Evolutionary conservation across 768 basidiomycete species (phyloP).

Genomic region (Tylopilus sp.): DNA sequence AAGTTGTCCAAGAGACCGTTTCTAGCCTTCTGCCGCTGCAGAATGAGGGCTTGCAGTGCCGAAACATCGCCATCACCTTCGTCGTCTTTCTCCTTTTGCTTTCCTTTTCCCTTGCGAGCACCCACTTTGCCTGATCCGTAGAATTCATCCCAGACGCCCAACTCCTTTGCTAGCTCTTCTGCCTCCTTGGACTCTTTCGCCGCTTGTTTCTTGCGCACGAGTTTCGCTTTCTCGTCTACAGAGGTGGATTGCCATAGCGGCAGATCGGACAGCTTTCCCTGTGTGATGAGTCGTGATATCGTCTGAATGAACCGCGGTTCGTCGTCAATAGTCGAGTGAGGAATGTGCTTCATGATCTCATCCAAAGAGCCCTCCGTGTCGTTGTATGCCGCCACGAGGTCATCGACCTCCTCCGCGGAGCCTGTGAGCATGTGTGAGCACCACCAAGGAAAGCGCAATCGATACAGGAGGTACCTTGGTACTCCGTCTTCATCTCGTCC

Average conservation of each 20-base stretch:
- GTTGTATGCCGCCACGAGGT: slow-evolving; percentile 72
- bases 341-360: slow-evolving; percentile 80
- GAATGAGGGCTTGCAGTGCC: slow-evolving; percentile 75
- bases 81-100: slow-evolving; percentile 44
- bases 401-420: slow-evolving; percentile 79
- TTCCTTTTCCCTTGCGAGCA: slow-evolving; percentile 52
- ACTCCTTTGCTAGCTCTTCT: slow-evolving; percentile 75
- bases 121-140: slow-evolving; percentile 74
- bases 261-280: slow-evolving; percentile 53
- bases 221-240: slow-evolving; percentile 77
- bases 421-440: slow-evolving; percentile 42
- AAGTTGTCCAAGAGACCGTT: slow-evolving; percentile 72
- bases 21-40: slow-evolving; percentile 68
- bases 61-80: slow-evolving; percentile 58
- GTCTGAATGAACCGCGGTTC: slow-evolving; percentile 76
- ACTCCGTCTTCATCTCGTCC: slow-evolving; percentile 91
- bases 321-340: slow-evolving; percentile 81
- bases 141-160: slow-evolving; percentile 95
- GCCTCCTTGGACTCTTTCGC: slow-evolving; percentile 83
- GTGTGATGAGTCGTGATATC: slow-evolving; percentile 64
- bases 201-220: slow-evolving; percentile 68
- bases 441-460: background rate
- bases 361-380: slow-evolving; percentile 72
- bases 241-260: slow-evolving; percentile 65
- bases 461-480: slow-evolving; percentile 59